Evolutionary conservation across 352 stramenopile species (phyloP), one percentile per base, ranked within the genome.

Genomic region (Phytophthora palmivora): DNA sequence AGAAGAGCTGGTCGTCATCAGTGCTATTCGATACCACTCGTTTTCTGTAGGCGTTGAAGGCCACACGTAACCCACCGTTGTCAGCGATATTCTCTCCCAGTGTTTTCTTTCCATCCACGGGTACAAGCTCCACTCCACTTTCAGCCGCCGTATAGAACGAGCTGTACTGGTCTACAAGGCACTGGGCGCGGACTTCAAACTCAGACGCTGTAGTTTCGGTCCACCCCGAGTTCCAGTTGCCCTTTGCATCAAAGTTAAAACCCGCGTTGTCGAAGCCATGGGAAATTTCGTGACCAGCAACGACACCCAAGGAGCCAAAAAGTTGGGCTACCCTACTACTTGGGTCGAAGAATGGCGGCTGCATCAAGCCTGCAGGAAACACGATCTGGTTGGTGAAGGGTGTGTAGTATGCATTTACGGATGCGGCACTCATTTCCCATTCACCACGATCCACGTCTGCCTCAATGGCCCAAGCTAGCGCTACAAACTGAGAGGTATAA

Each of bases 241-340:
- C 95, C 33, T 87, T 59, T 21, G 65, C 88, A 44, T 94, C 79
- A n/a, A 85, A 97, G 39, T 97, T 88, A 6, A 83, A 75, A 36
- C 94, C 95, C 58, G 92, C 87, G 53, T 94, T 89, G 65, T 98
- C 95, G 57, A 98, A 98, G 1, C 92, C 95, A 55, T 98, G 95
- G 6, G 89, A 97, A 65, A 98, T 95, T 72, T 98, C 95, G 64
- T 98, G 95, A 0, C 91, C 95, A 6, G 97, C 91, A 15, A 98
- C 82, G 14, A 91, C 83, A 18, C 92, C 91, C 59, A 98, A 94
- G 0, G 84, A 78, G 7, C 93, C 93, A 65, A 95, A 98, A 54
- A 97, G 97, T 19, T 94, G 84, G n/a, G 89, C 88, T 45, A 88
- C 73, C 58, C 93, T 72, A 5, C 67, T 76, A n/a, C 80, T 67